These are phyloP conservation scores for Talaromyces sp. DNA, from an alignment of 2,329 filamentous ascomycete species.

Conservation along the genomic window DNA sequence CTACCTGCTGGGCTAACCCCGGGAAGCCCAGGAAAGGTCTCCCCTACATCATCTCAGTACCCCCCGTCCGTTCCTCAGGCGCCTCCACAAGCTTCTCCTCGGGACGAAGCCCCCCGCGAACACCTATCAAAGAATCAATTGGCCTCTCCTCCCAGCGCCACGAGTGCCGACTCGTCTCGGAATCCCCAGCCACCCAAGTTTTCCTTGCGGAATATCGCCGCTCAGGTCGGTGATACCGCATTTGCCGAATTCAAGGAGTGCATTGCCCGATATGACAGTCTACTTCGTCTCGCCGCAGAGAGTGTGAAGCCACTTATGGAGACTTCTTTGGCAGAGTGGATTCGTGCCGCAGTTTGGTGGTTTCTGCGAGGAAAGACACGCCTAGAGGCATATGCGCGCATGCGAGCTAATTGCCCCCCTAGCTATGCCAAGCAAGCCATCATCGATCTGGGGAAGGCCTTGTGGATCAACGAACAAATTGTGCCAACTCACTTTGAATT, in stretches of 20 bases:
- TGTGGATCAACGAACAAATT: constrained; percentile 68
- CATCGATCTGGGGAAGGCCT: constrained; percentile 79
- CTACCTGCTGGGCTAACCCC: constrained; percentile 27
- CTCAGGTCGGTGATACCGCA: constrained; percentile 64
- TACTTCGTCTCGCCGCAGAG: constrained; percentile 79
- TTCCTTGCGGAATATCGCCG: constrained; percentile 40
- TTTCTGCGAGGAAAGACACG: constrained; percentile 78
- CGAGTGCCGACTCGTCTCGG: not conserved
- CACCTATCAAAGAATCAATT: not conserved
- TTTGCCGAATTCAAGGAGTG: constrained; percentile 70
- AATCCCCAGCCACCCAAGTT: constrained; percentile 34
- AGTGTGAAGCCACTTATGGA: constrained; percentile 67
- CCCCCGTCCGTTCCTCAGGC: constrained; percentile 14
- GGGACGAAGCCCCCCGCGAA: not conserved
- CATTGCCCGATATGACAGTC: constrained; percentile 71
- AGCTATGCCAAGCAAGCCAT: constrained; percentile 71
- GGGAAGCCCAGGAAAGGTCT: constrained; percentile 20
- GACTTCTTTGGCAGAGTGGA: constrained; percentile 67
- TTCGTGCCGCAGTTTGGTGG: constrained; percentile 82
- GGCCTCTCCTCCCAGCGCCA: constrained; percentile 10
- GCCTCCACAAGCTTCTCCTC: not conserved
- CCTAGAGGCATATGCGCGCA: constrained; percentile 72
- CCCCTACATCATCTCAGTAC: constrained; percentile 11
- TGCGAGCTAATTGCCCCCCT: constrained; percentile 49
- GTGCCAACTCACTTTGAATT: constrained; percentile 45